These are phyloP conservation scores for Chlamydomonas sphaeroides DNA, from an alignment of 139 green algal species.

Conservation along the genomic window DNA sequence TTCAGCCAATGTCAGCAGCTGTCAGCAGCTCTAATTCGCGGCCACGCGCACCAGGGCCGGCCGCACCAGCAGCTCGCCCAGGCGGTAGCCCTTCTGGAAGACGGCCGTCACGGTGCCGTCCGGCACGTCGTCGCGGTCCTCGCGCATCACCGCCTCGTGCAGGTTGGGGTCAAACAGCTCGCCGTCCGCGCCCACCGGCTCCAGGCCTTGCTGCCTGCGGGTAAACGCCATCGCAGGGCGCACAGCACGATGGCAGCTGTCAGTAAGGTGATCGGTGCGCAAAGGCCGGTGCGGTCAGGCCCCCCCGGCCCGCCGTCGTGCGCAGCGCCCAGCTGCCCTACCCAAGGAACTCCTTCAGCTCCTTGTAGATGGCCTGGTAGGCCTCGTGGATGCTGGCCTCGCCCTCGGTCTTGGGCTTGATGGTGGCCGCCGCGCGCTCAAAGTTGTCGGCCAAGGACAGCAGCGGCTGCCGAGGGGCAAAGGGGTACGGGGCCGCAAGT, in stretches of 20 bases:
- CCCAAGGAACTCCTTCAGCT: conserved; percentile 30
- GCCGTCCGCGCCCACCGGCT: conserved; percentile 40
- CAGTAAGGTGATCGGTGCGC: not conserved
- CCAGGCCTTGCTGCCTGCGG: conserved; percentile 33
- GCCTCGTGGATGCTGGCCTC: conserved; percentile 31
- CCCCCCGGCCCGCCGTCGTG: too few species aligned
- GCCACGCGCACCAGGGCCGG: conserved; percentile 30
- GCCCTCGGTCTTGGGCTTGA: conserved; percentile 41
- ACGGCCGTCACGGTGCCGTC: conserved; percentile 46
- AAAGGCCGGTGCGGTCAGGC: too few species aligned
- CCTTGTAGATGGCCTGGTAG: conserved; percentile 10
- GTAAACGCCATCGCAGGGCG: too few species aligned
- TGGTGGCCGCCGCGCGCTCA: conserved; percentile 21
- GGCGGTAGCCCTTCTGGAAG: conserved; percentile 50
- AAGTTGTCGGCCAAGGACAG: conserved; percentile 51
- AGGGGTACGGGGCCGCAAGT: too few species aligned
- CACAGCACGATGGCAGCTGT: too few species aligned
- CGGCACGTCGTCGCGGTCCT: conserved; percentile 38
- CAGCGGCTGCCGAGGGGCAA: too few species aligned
- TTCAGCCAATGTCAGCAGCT: too few species aligned
- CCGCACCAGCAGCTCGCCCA: conserved; percentile 32
- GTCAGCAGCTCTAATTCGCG: too few species aligned
- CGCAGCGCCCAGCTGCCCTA: too few species aligned
- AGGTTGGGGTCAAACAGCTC: conserved; percentile 46
- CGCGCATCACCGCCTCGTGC: conserved; percentile 57